Percentiles rank a stretch among this genome's conserved stretches.
These are phyloP conservation scores for Escovopsis sp. DNA, from an alignment of 2,329 filamentous ascomycete species.

Conservation along the genomic window DNA sequence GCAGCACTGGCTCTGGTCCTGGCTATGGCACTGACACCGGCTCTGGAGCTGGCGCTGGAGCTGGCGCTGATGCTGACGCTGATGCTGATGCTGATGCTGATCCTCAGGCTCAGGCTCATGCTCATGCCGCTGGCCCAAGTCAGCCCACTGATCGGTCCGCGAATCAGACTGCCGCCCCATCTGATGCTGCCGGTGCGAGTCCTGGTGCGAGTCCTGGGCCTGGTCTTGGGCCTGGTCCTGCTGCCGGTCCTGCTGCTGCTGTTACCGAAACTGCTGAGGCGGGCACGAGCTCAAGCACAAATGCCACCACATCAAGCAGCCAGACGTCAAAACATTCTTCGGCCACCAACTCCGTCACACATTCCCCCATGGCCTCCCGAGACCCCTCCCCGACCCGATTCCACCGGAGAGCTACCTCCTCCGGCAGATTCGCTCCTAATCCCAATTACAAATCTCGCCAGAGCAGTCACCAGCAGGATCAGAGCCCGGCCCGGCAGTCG, in stretches of 20 bases:
- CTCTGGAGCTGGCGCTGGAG: too few species aligned
- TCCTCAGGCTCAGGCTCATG: too few species aligned
- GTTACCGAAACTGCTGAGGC: slow-evolving; percentile 4
- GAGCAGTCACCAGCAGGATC: slow-evolving; percentile 43
- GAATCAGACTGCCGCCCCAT: slow-evolving; percentile 6
- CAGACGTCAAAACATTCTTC: slow-evolving; percentile 22
- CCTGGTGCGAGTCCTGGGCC: too few species aligned
- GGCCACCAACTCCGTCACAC: slow-evolving; percentile 19
- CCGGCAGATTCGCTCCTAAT: slow-evolving; percentile 21
- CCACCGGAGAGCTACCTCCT: slow-evolving; percentile 19
- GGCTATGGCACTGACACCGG: too few species aligned
- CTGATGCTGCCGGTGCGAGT: too few species aligned
- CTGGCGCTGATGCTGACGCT: too few species aligned
- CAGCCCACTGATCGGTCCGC: slow-evolving; percentile 8
- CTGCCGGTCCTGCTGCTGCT: too few species aligned
- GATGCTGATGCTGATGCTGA: too few species aligned
- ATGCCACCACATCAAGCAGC: slow-evolving; percentile 10
- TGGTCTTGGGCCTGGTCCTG: too few species aligned
- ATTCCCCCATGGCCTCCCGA: slow-evolving; percentile 25
- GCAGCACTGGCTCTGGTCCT: too few species aligned
- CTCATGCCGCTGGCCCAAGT: slow-evolving; percentile 3
- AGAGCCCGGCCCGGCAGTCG: slow-evolving; percentile 42
- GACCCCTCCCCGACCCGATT: slow-evolving; percentile 33
- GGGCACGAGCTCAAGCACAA: slow-evolving; percentile 4
- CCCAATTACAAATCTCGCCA: slow-evolving; percentile 37